Conservation (phyloP, 352 stramenopile species). For the Globisporangium lucens region DNA sequence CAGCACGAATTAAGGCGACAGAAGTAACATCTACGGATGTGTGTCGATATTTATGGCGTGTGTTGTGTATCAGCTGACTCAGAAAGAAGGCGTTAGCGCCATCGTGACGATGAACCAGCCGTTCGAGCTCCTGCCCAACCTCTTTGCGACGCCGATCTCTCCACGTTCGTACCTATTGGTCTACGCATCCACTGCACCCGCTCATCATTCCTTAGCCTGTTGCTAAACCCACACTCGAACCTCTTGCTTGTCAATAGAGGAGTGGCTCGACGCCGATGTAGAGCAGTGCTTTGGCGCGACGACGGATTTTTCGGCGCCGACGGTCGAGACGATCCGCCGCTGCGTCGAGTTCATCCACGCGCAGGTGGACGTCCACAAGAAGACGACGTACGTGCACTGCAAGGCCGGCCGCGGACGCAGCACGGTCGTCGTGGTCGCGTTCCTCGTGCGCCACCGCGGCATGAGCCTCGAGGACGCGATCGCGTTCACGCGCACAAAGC, state of each 20-base stretch:
- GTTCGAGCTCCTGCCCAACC: conserved; percentile 60
- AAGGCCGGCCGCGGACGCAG: conserved; percentile 76
- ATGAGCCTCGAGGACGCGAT: conserved; percentile 59
- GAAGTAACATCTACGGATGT: not conserved
- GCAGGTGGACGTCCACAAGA: conserved; percentile 44
- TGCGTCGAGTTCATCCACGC: conserved; percentile 64
- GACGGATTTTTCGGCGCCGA: conserved; percentile 62
- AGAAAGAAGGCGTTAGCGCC: conserved; percentile 52
- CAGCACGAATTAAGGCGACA: too few species aligned
- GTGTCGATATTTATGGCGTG: not conserved
- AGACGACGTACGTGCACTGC: conserved; percentile 79
- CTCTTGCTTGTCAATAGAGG: conserved; percentile 13
- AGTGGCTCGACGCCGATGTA: conserved; percentile 49
- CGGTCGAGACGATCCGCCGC: conserved; percentile 57
- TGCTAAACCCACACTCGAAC: too few species aligned
- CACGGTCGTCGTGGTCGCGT: conserved; percentile 70
- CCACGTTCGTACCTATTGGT: conserved; percentile 25
- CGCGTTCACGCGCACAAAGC: conserved; percentile 46
- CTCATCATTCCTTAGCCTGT: too few species aligned
- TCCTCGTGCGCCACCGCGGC: conserved; percentile 55
- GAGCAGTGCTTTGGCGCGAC: conserved; percentile 65
- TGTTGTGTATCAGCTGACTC: conserved; percentile 29
- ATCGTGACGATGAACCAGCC: conserved; percentile 82
- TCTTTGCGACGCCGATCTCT: conserved; percentile 55
- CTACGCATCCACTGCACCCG: not conserved